Conservation (phyloP, 2,329 filamentous ascomycete genomes). For the Cordyceps javanica region DNA sequence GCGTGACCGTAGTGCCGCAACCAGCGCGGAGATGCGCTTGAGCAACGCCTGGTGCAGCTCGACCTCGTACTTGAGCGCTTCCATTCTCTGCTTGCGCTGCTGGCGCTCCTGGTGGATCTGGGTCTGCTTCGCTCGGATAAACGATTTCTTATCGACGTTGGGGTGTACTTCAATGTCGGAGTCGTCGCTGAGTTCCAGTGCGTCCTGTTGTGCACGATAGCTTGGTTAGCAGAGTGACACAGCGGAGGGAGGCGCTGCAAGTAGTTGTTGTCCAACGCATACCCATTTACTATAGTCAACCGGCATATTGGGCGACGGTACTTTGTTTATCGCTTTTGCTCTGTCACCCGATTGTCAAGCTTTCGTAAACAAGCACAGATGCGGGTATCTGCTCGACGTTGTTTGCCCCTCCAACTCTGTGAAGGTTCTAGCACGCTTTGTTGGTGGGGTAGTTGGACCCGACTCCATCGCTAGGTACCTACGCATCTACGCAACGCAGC, state of each 20-base stretch:
- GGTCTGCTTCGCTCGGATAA: constrained; percentile 95
- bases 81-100: constrained; percentile 82
- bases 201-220: constrained; percentile 50
- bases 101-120: constrained; percentile 91
- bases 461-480: too few species aligned
- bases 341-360: constrained; percentile 11
- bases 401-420: constrained; percentile 11
- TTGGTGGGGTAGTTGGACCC: constrained; percentile 9
- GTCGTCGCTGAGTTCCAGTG: constrained; percentile 94
- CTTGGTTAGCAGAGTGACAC: constrained; percentile 12
- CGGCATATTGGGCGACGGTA: constrained; percentile 34
- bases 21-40: constrained; percentile 71
- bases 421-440: constrained; percentile 17
- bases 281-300: constrained; percentile 66
- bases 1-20: constrained; percentile 68
- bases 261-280: constrained; percentile 20
- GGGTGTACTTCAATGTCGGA: constrained; percentile 97
- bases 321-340: constrained; percentile 12
- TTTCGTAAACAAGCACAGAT: constrained; percentile 6
- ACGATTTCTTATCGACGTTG: constrained; percentile 96
- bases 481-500: too few species aligned
- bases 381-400: not conserved
- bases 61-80: constrained; percentile 85
- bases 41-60: constrained; percentile 89
- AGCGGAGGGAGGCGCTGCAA: not conserved